phyloP scores from a whole-genome alignment of 768 basidiomycete genomes.

The Cystofilobasidium ferigula region DNA sequence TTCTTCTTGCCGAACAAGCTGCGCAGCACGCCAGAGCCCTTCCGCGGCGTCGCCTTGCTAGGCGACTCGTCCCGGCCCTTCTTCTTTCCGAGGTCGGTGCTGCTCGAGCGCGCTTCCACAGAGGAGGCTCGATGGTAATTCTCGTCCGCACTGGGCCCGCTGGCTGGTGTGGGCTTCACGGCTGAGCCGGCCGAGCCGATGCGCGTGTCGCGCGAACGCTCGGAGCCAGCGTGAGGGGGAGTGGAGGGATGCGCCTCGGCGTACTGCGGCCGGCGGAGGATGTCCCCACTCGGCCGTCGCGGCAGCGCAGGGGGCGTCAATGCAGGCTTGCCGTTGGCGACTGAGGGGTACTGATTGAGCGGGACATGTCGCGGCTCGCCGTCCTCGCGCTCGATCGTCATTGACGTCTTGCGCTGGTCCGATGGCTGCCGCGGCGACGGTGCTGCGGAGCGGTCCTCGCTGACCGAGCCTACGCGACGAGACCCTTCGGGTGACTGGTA shows the following conservation, averaged over 20 bases:
- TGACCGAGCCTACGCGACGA: not conserved
- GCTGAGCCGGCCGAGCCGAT: not conserved
- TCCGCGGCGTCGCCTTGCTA: conserved; percentile 18
- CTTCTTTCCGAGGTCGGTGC: not conserved
- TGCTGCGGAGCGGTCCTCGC: not conserved
- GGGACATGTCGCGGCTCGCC: conserved; percentile 4
- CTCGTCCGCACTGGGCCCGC: not conserved
- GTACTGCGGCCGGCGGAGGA: not conserved
- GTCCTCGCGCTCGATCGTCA: not conserved
- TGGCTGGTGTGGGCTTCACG: not conserved
- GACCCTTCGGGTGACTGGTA: not conserved
- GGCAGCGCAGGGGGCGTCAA: not conserved
- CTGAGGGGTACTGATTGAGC: too few species aligned
- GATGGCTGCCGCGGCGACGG: not conserved
- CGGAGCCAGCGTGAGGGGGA: not conserved
- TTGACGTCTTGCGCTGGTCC: not conserved
- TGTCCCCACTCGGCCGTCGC: not conserved
- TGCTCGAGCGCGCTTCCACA: not conserved
- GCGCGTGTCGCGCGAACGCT: not conserved
- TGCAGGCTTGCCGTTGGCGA: not conserved
- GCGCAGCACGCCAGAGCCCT: conserved; percentile 23
- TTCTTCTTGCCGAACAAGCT: conserved; percentile 25
- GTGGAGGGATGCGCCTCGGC: not conserved
- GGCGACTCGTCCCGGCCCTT: conserved; percentile 3
- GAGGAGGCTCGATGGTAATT: not conserved